A percentile compares a stretch with the other conserved stretches of the same genome.
Conservation (phyloP, 164 flowering plant species). For the Buxus sempervirens region DNA sequence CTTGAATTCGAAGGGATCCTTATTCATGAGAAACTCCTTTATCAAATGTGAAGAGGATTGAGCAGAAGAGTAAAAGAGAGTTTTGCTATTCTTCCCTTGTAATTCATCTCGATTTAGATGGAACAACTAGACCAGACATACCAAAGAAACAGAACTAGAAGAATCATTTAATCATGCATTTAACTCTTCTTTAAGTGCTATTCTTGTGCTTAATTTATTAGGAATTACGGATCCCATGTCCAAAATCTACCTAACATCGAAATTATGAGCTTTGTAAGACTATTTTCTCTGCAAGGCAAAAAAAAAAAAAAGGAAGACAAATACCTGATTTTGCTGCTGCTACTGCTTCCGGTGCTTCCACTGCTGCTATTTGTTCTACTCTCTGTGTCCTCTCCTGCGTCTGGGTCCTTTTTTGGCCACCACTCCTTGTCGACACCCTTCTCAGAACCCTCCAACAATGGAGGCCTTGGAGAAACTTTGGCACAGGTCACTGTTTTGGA, state of each 20-base stretch:
- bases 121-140: no score
- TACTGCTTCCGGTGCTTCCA: constrained; percentile 13
- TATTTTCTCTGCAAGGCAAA: background rate
- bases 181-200: background rate
- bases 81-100: no score
- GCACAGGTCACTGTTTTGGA: constrained; percentile 18
- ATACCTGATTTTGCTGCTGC: constrained; percentile 11
- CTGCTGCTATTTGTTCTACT: constrained; percentile 9
- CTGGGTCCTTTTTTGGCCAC: constrained; percentile 32
- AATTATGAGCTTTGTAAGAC: background rate
- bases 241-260: background rate
- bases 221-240: background rate
- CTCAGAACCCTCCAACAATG: constrained; percentile 19
- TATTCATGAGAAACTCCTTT: no score
- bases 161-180: background rate
- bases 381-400: constrained; percentile 9
- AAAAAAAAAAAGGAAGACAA: background rate
- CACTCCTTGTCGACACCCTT: constrained; percentile 28
- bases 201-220: background rate
- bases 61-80: no score
- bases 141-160: background rate
- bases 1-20: no score
- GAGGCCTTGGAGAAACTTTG: constrained; percentile 32
- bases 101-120: no score
- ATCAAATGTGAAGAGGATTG: no score